A percentile compares a stretch with the other conserved stretches of the same genome.
Conservation (phyloP, 1,284 basidiomycete genomes). For the Pyrrhoderma lamaoense region DNA sequence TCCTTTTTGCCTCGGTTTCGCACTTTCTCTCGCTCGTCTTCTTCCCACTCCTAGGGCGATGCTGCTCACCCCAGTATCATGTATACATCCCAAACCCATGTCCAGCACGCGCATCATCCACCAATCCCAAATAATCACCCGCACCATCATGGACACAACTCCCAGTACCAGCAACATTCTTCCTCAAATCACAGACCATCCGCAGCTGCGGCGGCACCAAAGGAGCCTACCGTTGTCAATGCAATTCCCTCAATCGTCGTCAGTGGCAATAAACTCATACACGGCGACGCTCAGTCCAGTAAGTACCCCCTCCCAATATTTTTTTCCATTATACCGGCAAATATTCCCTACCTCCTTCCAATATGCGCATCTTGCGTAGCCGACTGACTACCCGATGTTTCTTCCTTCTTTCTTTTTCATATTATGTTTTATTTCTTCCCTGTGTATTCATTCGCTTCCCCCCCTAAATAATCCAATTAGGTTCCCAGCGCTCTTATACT, state of each 20-base stretch:
- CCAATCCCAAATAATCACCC: slow-evolving; percentile 1
- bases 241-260: slow-evolving; percentile 69
- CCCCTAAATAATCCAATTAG: slow-evolving; percentile 30
- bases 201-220: slow-evolving; percentile 30
- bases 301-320: slow-evolving; percentile 29
- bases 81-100: slow-evolving; percentile 52
- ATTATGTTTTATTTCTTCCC: background rate
- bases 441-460: slow-evolving; percentile 2
- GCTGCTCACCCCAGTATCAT: slow-evolving; percentile 47
- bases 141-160: slow-evolving; percentile 35
- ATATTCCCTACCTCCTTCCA: too few relatives aligned
- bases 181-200: slow-evolving; percentile 30
- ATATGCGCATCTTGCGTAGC: slow-evolving; percentile 4
- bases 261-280: slow-evolving; percentile 54
- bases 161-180: slow-evolving; percentile 47
- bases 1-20: slow-evolving; percentile 17
- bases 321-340: slow-evolving; percentile 5
- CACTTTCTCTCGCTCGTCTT: slow-evolving; percentile 17
- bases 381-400: slow-evolving; percentile 1
- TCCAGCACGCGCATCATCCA: slow-evolving; percentile 28
- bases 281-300: slow-evolving; percentile 68
- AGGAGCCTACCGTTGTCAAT: slow-evolving; percentile 54
- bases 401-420: slow-evolving; percentile 16
- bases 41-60: slow-evolving; percentile 35
- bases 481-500: slow-evolving; percentile 41